Conservation (phyloP, 2,329 filamentous ascomycete genomes). For the Beauveria pseudobassiana region DNA sequence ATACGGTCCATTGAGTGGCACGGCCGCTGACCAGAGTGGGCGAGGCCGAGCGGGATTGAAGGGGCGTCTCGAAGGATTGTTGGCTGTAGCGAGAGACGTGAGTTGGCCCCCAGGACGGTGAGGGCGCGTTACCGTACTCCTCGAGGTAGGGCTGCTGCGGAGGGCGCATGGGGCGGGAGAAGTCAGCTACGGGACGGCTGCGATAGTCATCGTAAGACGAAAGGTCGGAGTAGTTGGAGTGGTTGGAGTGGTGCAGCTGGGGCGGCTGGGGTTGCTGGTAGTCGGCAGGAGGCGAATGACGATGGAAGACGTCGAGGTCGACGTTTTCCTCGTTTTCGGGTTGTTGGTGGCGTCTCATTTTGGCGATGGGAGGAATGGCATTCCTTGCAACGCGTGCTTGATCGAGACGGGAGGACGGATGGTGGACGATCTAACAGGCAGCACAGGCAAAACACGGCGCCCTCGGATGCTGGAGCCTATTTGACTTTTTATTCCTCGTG, state of each 20-base stretch:
- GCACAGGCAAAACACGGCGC: conserved; percentile 1
- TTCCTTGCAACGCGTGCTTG: not conserved
- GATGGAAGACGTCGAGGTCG: conserved; percentile 13
- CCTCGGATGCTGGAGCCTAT: not conserved
- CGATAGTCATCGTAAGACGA: conserved; percentile 23
- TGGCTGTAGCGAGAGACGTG: conserved; percentile 14
- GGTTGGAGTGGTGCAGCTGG: conserved; percentile 19
- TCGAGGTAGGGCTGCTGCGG: conserved; percentile 16
- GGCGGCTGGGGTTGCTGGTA: conserved; percentile 13
- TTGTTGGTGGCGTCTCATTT: conserved; percentile 12
- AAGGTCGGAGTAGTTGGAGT: conserved; percentile 19
- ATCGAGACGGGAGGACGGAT: conserved; percentile 9
- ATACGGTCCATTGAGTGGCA: conserved; percentile 18
- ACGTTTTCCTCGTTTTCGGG: conserved; percentile 10
- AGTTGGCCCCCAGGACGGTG: conserved; percentile 12
- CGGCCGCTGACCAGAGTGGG: conserved; percentile 23
- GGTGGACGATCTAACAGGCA: not conserved
- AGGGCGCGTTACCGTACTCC: conserved; percentile 17
- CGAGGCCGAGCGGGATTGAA: conserved; percentile 20
- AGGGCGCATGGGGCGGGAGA: conserved; percentile 14
- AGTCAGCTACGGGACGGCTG: conserved; percentile 21
- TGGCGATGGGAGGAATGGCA: conserved; percentile 5
- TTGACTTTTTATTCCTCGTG: not conserved
- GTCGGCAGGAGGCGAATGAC: conserved; percentile 6
- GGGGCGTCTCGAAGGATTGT: conserved; percentile 15